These are phyloP conservation scores for Rhodotorula sp. DNA, from an alignment of 1,284 basidiomycete genomes.

Conservation along the genomic window DNA sequence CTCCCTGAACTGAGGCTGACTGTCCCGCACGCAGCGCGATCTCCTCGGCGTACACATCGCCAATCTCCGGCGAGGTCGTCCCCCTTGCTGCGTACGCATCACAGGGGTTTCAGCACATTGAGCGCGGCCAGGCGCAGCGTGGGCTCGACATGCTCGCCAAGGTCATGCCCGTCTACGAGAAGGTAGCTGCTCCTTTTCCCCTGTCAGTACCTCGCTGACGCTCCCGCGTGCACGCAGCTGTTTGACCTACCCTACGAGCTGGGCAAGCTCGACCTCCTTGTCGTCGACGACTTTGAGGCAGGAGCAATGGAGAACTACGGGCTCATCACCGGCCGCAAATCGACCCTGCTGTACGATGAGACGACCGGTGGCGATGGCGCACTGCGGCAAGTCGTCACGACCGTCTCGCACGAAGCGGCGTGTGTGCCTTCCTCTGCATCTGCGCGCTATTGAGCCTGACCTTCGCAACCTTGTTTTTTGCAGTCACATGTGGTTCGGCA, in stretches of 20 bases:
- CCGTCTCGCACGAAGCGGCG: constrained; percentile 52
- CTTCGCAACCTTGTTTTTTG: too few relatives aligned
- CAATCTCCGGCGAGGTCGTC: constrained; percentile 75
- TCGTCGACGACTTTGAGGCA: constrained; percentile 51
- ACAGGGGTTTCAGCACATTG: constrained; percentile 77
- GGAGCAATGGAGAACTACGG: constrained; percentile 87
- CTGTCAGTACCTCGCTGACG: neutral
- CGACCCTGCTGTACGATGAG: constrained; percentile 73
- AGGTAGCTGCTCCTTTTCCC: constrained; percentile 50
- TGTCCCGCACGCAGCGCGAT: constrained; percentile 55
- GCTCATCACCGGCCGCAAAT: constrained; percentile 86
- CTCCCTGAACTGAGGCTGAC: neutral
- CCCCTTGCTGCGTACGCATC: constrained; percentile 81
- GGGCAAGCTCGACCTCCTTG: constrained; percentile 51
- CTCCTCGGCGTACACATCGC: constrained; percentile 75
- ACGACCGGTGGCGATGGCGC: constrained; percentile 48
- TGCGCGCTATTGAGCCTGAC: neutral
- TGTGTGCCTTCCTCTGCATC: neutral
- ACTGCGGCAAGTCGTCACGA: constrained; percentile 49
- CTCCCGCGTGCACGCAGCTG: constrained; percentile 23
- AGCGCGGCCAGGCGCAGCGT: constrained; percentile 62
- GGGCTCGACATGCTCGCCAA: constrained; percentile 86
- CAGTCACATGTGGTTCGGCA: constrained; percentile 41
- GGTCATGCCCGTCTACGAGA: constrained; percentile 89
- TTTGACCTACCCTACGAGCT: constrained; percentile 52